phyloP scores from a whole-genome alignment of 1,284 basidiomycete species.

The Cutaneotrichosporon sp. region DNA sequence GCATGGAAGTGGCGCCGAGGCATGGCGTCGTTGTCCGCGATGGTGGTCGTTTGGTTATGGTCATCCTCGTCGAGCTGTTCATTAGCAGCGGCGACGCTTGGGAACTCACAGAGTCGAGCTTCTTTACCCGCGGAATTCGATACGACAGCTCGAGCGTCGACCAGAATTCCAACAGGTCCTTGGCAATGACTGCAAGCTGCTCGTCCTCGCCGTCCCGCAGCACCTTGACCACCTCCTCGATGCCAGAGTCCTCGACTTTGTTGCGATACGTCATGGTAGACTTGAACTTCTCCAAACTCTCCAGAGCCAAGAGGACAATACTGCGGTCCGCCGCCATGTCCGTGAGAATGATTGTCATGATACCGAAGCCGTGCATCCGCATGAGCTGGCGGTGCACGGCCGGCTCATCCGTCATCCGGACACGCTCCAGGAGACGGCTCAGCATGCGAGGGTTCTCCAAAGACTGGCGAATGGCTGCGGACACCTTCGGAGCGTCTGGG shows the following conservation, averaged over 20 bases:
- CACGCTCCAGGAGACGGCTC: slow-evolving; percentile 74
- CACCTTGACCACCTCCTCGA: slow-evolving; percentile 62
- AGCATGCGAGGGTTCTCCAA: slow-evolving; percentile 73
- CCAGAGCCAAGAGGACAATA: slow-evolving; percentile 63
- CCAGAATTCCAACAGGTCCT: slow-evolving; percentile 42
- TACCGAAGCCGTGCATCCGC: slow-evolving; percentile 86
- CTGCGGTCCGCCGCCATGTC: slow-evolving; percentile 72
- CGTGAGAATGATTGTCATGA: slow-evolving; percentile 78
- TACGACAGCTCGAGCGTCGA: slow-evolving; percentile 39
- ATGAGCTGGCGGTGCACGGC: slow-evolving; percentile 77
- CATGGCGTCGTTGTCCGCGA: slow-evolving; percentile 32
- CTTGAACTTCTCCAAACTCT: slow-evolving; percentile 73
- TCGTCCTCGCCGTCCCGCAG: slow-evolving; percentile 27
- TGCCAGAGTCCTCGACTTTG: slow-evolving; percentile 85
- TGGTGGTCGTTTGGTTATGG: slow-evolving; percentile 41
- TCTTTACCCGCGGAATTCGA: slow-evolving; percentile 38
- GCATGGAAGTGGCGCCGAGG: slow-evolving; percentile 24
- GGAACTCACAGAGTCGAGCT: slow-evolving; percentile 39
- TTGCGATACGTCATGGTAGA: slow-evolving; percentile 77
- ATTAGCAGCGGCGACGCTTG: too few species aligned
- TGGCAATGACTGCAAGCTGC: slow-evolving; percentile 26
- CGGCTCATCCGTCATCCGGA: slow-evolving; percentile 82
- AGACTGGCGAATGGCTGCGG: slow-evolving; percentile 86
- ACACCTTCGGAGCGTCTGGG: slow-evolving; percentile 81
- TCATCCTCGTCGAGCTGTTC: slow-evolving; percentile 46